Base-by-base conservation (phyloP, 2,329 filamentous ascomycete species). In the Colletotrichum lentis region DNA sequence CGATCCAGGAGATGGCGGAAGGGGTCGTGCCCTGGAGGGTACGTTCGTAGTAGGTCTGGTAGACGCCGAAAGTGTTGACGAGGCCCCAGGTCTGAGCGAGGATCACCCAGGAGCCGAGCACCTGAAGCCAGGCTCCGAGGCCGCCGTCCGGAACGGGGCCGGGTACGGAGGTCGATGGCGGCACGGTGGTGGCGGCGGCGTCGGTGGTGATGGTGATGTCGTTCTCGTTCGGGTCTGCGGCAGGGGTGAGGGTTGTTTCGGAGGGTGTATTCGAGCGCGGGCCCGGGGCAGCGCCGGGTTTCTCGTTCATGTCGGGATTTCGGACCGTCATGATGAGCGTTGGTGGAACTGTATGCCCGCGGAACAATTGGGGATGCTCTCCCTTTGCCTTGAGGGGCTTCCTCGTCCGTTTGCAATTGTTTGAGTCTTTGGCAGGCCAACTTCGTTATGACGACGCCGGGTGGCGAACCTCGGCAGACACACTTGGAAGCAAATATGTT, bases 21-120 rank as follows among this genome's bases (percentile, higher is more conserved):
- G 80, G 72, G 1, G 77, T 76, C 16, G 68, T 52, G 10, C 64
- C 67, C 18, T 81, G 76, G 12, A 80, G 74, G 0, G 73, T 73
- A 1, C 74, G 73, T 70, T 80, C 77, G 69, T 83, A 83, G 73
- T 80, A 83, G 5, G 78, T 79, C 70, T 84, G 80, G 73, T 80
- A 84, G 2, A 81, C 80, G 43, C 81, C 82, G 60, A 80, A 84
- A n/a, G 76, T 78, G 72, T 81, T 83, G 62, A 82, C 75, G 18
- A 79, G 70, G n/a, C 78, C 77, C 57, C 75, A 71, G 35, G 73
- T 74, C 31, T 60, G 64, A 35, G 65, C 69, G 49, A 71, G 70
- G 27, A 70, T 52, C 31, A 65, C 69, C 70, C 70, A 71, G 10
- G 71, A 72, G 22, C 72, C 72, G 27, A 75, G 72, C 4, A 74